Percentiles rank a stretch among this genome's conserved stretches.
Conservation (phyloP, 495 filamentous ascomycete species). For the Immersiella caudata region DNA sequence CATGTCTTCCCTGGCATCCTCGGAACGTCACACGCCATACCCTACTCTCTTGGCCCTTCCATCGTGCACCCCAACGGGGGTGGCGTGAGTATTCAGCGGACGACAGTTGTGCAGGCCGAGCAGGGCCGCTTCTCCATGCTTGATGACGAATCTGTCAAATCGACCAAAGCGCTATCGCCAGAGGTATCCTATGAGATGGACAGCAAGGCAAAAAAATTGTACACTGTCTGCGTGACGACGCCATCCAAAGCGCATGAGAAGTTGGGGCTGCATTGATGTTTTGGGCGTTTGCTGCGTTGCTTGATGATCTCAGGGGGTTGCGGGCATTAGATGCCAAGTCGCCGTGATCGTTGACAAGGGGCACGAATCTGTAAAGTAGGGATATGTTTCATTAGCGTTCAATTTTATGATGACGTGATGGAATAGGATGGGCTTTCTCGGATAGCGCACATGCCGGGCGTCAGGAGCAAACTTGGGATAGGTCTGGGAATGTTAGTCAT, state of each 20-base stretch:
- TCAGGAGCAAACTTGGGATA: too few relatives aligned
- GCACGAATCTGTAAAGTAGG: too few relatives aligned
- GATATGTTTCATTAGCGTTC: too few relatives aligned
- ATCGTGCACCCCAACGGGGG: neutral
- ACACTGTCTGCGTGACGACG: neutral
- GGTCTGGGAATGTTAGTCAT: too few relatives aligned
- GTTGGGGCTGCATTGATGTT: neutral
- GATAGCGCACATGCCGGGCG: too few relatives aligned
- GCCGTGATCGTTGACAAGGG: too few relatives aligned
- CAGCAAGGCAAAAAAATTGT: neutral
- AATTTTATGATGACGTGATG: too few relatives aligned
- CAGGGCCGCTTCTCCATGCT: neutral
- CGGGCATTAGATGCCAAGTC: neutral
- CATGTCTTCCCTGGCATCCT: conserved; percentile 2
- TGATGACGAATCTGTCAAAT: neutral
- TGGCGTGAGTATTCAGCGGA: neutral
- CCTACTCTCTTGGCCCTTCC: neutral
- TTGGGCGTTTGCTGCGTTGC: neutral
- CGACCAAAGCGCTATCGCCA: neutral
- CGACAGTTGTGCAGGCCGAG: neutral
- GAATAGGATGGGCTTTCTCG: too few relatives aligned
- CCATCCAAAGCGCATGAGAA: neutral
- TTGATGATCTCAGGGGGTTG: neutral
- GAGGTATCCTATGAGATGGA: neutral
- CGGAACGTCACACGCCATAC: neutral